Conservation (phyloP, 2,329 filamentous ascomycete genomes). For the Ophiostoma angusticollis region DNA sequence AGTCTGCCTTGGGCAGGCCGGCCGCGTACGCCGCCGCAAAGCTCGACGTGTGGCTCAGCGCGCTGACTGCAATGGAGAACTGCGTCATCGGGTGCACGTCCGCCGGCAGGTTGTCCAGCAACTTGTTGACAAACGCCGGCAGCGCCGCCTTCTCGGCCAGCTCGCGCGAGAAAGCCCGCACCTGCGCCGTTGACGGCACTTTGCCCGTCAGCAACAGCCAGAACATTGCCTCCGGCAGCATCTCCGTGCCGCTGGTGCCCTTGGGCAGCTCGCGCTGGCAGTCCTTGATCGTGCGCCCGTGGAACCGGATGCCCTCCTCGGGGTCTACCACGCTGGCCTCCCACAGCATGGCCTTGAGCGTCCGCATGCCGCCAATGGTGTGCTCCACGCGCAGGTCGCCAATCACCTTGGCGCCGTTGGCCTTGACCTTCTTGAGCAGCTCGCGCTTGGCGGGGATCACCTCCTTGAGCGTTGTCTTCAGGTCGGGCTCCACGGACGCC, state of each 20-base stretch:
- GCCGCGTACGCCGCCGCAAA: conserved; percentile 90
- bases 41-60: conserved; percentile 87
- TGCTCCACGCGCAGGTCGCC: conserved; percentile 92
- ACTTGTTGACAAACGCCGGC: conserved; percentile 69
- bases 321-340: conserved; percentile 94
- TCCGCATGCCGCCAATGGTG: conserved; percentile 91
- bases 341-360: conserved; percentile 97
- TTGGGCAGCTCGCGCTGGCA: conserved; percentile 91
- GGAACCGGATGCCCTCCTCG: conserved; percentile 95
- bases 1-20: conserved; percentile 87
- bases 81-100: conserved; percentile 98
- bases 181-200: conserved; percentile 71
- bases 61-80: conserved; percentile 85
- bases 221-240: conserved; percentile 99
- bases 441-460: conserved; percentile 87
- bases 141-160: conserved; percentile 76
- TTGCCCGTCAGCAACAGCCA: conserved; percentile 93
- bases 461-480: conserved; percentile 75
- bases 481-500: conserved; percentile 66
- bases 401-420: conserved; percentile 66
- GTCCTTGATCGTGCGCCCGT: conserved; percentile 95
- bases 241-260: conserved; percentile 82
- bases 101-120: conserved; percentile 80
- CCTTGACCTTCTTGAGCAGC: conserved; percentile 86
- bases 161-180: conserved; percentile 71